These are phyloP conservation scores for Suhomyces faveliae DNA, from an alignment of 805 yeast genomes.

Conservation along the genomic window DNA sequence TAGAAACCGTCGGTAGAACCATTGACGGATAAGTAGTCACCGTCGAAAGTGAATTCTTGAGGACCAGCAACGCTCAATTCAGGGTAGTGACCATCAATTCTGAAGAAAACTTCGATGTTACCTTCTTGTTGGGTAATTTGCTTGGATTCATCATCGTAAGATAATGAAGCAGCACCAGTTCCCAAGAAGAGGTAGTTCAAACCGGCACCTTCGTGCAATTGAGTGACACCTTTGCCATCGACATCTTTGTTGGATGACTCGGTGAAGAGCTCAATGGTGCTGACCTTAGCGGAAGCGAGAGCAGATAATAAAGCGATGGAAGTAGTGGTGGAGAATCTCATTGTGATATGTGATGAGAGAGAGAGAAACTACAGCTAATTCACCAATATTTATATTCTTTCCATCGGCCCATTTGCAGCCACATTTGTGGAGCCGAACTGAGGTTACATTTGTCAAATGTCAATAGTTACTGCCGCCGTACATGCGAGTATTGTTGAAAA, in stretches of 20 bases:
- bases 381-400: neutral
- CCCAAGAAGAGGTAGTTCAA: conserved; percentile 38
- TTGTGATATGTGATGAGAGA: neutral
- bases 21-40: conserved; percentile 26
- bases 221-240: conserved; percentile 7
- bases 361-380: neutral
- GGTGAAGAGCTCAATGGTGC: conserved; percentile 1
- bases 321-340: conserved; percentile 6
- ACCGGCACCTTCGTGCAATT: conserved; percentile 46
- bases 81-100: conserved; percentile 7
- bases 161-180: conserved; percentile 13
- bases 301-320: conserved; percentile 8
- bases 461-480: no score
- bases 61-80: conserved; percentile 11
- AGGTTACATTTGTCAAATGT: neutral
- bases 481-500: no score
- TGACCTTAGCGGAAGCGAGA: conserved; percentile 5
- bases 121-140: neutral
- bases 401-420: neutral
- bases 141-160: conserved; percentile 17
- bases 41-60: conserved; percentile 13
- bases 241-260: conserved; percentile 3
- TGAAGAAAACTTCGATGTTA: neutral
- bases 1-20: conserved; percentile 31
- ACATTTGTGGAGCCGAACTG: no score